Conservation (phyloP, 129 eudicot genomes). For the Logfia minima region DNA sequence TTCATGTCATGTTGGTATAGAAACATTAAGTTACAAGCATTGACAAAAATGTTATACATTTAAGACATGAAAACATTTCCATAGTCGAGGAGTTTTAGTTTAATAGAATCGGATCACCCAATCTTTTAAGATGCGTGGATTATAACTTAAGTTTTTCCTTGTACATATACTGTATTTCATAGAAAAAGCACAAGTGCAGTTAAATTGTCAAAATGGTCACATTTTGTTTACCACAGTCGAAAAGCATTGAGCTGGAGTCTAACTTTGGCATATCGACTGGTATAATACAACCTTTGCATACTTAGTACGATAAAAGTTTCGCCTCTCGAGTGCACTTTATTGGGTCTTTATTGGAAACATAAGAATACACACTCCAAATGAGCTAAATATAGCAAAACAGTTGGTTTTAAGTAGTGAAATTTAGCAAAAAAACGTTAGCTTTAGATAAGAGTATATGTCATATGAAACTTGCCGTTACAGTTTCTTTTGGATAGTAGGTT, state of each 20-base stretch:
- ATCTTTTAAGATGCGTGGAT: background rate
- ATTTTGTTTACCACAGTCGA: background rate
- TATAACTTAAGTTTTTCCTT: background rate
- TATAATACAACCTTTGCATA: background rate
- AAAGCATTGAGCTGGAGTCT: background rate
- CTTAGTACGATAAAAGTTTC: background rate
- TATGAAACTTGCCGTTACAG: background rate
- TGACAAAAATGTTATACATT: background rate
- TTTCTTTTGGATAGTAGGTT: background rate
- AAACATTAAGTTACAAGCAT: background rate
- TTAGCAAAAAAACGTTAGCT: background rate
- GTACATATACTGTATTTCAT: background rate
- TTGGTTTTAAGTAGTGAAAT: background rate
- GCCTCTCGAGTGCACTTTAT: background rate
- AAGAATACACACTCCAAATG: background rate
- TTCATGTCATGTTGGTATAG: background rate
- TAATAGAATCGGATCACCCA: background rate
- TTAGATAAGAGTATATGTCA: conserved; percentile 15
- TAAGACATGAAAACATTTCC: background rate
- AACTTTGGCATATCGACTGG: background rate
- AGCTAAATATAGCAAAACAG: conserved; percentile 9
- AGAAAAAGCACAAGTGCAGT: background rate
- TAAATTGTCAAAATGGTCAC: background rate
- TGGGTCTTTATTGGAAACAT: background rate
- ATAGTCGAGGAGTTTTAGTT: background rate